These are phyloP conservation scores for Penicillium ochrochloron DNA, from an alignment of 495 filamentous ascomycete species.

Conservation along the genomic window DNA sequence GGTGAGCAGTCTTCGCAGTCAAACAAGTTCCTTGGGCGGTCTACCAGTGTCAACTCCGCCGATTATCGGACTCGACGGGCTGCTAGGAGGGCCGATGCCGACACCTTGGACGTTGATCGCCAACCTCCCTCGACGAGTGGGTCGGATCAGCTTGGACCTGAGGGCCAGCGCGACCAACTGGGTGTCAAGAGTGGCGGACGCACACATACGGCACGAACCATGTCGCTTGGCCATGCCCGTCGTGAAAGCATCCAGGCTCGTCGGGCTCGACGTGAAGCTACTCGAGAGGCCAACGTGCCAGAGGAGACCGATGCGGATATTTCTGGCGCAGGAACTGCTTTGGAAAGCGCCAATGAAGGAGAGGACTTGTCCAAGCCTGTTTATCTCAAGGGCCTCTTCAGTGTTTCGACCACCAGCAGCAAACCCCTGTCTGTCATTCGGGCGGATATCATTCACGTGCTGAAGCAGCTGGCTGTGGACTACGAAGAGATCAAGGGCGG, in stretches of 20 bases:
- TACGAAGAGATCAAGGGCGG: constrained; percentile 92
- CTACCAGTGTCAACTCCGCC: constrained; percentile 83
- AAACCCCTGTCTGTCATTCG: constrained; percentile 85
- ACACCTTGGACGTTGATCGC: constrained; percentile 54
- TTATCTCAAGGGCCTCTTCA: constrained; percentile 96
- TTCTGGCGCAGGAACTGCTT: constrained; percentile 50
- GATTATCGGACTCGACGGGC: constrained; percentile 70
- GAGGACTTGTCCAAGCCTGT: constrained; percentile 79
- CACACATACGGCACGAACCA: constrained; percentile 69
- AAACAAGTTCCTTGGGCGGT: constrained; percentile 71
- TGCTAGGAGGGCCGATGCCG: constrained; percentile 59
- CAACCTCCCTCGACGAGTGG: constrained; percentile 76
- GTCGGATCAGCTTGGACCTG: constrained; percentile 68
- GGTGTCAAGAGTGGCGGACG: constrained; percentile 33
- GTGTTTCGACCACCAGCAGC: constrained; percentile 93
- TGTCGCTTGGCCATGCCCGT: constrained; percentile 87
- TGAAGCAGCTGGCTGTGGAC: constrained; percentile 85
- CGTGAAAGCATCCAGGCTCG: constrained; percentile 89
- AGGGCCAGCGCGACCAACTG: constrained; percentile 47
- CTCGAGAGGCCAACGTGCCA: constrained; percentile 70
- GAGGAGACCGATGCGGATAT: constrained; percentile 76
- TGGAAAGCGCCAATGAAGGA: constrained; percentile 60
- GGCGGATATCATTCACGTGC: constrained; percentile 87
- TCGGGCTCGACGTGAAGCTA: constrained; percentile 67
- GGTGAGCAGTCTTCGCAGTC: constrained; percentile 60